Base-by-base conservation (phyloP, 2,329 filamentous ascomycete genomes). In the Colletotrichum sp. region DNA sequence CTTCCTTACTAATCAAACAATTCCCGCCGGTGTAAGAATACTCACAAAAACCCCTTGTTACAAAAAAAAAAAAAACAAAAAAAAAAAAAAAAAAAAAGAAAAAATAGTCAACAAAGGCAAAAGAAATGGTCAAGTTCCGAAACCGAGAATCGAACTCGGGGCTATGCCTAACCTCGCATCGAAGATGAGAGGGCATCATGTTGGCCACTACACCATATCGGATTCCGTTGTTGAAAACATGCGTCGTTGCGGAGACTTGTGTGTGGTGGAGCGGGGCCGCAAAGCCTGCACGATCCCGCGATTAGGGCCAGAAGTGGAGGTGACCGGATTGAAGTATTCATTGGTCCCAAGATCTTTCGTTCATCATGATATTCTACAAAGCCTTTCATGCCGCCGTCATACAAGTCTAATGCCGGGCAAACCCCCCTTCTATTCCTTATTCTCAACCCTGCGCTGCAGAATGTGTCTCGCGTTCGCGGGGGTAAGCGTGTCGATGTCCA, bases 391-490 rank as follows among this genome's bases (percentile, higher is more conserved):
- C 32, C 32, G 5, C n/a, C n/a, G 62, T 62, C 48, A 32, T 8
- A 24, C 4, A 16, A 18, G 22, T 28, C 39, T 48, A 48, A 7
- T 13, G 48, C 30, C n/a, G 36, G 26, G 13, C 28, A 48, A 26
- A 8, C 36, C 9, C 4, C n/a, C 3, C 32, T 28, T 34, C 76
- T 77, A 86, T 72, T 90, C 88, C 44, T 85, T 88, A 75, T 88
- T 91, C 82, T 96, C 94, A 0, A 95, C 90, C 79, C 94, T 88
- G 78, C 90, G 88, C 83, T 93, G 89, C 81, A 96, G 81, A 71
- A 96, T 91, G 72, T 90, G 87, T 79, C 94, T 89, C 15, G 93
- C 94, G 78, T 93, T 92, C 24, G 88, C 88, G 68, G 93, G 92
- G 8, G 89, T 92, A 79, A 96, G 80, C 26, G 87, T 85, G 65